Conservation (phyloP, 345 rosid genomes). For the Salix brachista region DNA sequence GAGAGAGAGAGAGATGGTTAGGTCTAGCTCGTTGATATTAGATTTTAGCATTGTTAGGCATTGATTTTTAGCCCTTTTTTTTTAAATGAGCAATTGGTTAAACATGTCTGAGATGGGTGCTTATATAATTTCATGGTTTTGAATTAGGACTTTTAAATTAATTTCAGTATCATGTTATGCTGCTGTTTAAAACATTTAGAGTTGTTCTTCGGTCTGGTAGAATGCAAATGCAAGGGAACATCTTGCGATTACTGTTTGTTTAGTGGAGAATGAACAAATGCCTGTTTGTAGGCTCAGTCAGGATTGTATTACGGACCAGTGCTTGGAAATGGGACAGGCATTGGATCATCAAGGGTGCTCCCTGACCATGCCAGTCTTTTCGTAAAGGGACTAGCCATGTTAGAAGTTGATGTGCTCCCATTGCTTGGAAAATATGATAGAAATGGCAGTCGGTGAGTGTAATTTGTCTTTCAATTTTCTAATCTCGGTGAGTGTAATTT, state of each 20-base stretch:
- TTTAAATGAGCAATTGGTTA: not conserved
- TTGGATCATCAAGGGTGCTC: constrained; percentile 48
- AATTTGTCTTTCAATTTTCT: not conserved
- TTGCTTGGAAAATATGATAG: constrained; percentile 53
- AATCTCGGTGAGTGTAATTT: constrained; percentile 37
- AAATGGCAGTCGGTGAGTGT: constrained; percentile 49
- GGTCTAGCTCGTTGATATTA: no score
- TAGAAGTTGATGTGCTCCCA: constrained; percentile 60
- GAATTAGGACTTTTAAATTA: not conserved
- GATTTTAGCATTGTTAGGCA: no score
- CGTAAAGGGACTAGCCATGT: constrained; percentile 59
- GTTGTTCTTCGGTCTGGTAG: constrained; percentile 9
- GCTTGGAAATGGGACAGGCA: constrained; percentile 56
- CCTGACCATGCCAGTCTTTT: constrained; percentile 43
- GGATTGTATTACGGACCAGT: constrained; percentile 57
- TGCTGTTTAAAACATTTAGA: not conserved
- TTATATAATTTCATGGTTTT: not conserved
- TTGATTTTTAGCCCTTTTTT: no score
- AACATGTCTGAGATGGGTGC: not conserved
- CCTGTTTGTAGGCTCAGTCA: constrained; percentile 64
- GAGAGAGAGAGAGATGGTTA: no score
- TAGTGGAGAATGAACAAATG: constrained; percentile 47
- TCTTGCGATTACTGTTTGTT: constrained; percentile 30
- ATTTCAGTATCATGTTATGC: not conserved
- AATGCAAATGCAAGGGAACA: constrained; percentile 13